phyloP scores from a whole-genome alignment of 2,329 filamentous ascomycete genomes.

The Neonectria faginata region DNA sequence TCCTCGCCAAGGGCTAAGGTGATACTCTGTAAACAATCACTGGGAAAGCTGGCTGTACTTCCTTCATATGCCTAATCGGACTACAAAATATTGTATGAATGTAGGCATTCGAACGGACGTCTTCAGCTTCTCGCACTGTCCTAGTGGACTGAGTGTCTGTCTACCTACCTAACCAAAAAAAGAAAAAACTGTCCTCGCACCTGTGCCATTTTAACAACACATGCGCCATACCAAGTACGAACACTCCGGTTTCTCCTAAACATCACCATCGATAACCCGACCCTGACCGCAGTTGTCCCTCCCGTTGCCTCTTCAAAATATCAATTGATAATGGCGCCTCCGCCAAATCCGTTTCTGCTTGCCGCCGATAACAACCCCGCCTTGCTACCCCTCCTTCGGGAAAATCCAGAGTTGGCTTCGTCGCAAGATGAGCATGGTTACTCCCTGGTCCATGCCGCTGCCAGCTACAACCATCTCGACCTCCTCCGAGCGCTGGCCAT shows the following conservation, averaged over 20 bases:
- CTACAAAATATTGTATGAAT: background rate
- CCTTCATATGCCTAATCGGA: no score
- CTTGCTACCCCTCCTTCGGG: slow-evolving; percentile 79
- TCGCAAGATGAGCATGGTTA: slow-evolving; percentile 92
- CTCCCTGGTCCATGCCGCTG: slow-evolving; percentile 90
- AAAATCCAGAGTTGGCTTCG: slow-evolving; percentile 80
- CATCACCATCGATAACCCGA: no score
- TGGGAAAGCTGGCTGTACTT: background rate
- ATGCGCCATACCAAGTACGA: background rate
- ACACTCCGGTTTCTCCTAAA: background rate
- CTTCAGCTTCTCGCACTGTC: background rate
- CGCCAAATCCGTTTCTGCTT: slow-evolving; percentile 74
- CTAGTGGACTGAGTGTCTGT: background rate
- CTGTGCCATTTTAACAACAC: background rate
- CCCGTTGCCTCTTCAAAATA: background rate
- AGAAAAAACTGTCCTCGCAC: background rate
- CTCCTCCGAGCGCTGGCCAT: slow-evolving; percentile 80
- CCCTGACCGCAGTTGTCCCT: background rate
- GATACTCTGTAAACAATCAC: background rate
- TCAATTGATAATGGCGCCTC: slow-evolving; percentile 54
- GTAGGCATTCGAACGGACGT: background rate
- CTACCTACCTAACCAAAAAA: background rate
- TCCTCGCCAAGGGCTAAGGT: background rate
- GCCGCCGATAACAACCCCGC: slow-evolving; percentile 84
- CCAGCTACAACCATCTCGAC: slow-evolving; percentile 89